phyloP scores from a whole-genome alignment of 2,329 filamentous ascomycete genomes.

The Aspergillus fumigatiaffinis region DNA sequence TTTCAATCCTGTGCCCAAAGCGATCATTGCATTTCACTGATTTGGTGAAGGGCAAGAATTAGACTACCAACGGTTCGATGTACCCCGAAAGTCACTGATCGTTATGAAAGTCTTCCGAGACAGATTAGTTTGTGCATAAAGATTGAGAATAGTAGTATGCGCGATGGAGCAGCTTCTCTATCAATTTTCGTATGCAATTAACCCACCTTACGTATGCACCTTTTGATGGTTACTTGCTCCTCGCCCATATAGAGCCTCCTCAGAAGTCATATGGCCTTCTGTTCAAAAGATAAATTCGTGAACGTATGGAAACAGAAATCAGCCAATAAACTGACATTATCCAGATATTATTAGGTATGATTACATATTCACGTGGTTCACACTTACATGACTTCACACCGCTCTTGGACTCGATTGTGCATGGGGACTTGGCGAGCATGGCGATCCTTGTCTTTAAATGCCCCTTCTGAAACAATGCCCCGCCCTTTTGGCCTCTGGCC shows the following conservation, averaged over 20 bases:
- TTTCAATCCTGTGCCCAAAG: not conserved
- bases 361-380: not conserved
- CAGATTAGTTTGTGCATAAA: not conserved
- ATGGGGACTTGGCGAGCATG: not conserved
- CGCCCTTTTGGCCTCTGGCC: not conserved
- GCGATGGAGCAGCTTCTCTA: not conserved
- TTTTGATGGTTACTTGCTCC: too few relatives aligned
- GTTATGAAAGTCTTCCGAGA: not conserved
- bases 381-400: conserved; percentile 2
- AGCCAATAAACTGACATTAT: not conserved
- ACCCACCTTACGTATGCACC: not conserved
- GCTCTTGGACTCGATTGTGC: not conserved
- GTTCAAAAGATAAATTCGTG: too few relatives aligned
- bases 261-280: not conserved
- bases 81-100: not conserved
- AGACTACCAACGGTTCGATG: not conserved
- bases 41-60: not conserved
- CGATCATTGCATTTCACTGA: not conserved
- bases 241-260: too few relatives aligned
- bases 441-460: conserved; percentile 4
- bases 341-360: not conserved
- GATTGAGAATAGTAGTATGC: not conserved
- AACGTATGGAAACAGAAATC: not conserved
- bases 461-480: conserved; percentile 7
- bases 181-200: too few relatives aligned